Base-by-base conservation (phyloP, 2,329 filamentous ascomycete species). In the Pseudopithomyces maydicus region DNA sequence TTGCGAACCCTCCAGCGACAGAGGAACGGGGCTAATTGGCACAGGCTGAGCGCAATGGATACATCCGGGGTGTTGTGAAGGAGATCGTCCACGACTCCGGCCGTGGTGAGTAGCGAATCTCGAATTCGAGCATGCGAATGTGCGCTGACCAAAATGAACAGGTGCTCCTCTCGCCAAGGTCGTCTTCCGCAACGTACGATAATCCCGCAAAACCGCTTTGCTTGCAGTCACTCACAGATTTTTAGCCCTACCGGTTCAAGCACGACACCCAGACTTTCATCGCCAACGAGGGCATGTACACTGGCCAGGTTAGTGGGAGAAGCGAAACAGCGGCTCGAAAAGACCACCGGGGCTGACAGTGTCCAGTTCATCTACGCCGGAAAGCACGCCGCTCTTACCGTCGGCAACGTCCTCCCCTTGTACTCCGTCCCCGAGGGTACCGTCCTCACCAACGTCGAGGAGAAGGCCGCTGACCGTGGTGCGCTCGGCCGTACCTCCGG, bases 251-350 rank as follows among this genome's bases (percentile, higher is more conserved):
- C 90, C 88, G 89, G 82, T 98, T 91, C 90, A 97, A 96, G 89
- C 89, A 93, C 80, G 85, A 92, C 81, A 94, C 90, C 81, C 93
- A 99, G 90, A 99, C 95, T 74, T 97, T 99, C 90, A 99, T 99
- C 79, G 95, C 95, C 83, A 99, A 98, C 85, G 95, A 98, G 87
- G 95, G 95, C 85, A 97, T 98, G 93, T 99, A 98, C 91, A 97
- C 95, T 71, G 95, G 95, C 80, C 95, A 99, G 84, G 72, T 75
- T 44, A 71, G 71, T 71, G 61, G 43, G 45, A 36, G 53, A n/a
- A 52, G 12, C 5, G 26, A 29, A 29, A 8, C 41, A 17, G 44
- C 14, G n/a, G 22, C 14, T n/a, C 8, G 3, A 6, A 32, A 42
- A 35, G 19, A 36, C 54, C 8, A 48, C 19, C 3, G 17, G 49